Evolutionary conservation across 257 asterid genomes (phyloP), one percentile per base, ranked within the genome.

Genomic region (Handroanthus guayacan): DNA sequence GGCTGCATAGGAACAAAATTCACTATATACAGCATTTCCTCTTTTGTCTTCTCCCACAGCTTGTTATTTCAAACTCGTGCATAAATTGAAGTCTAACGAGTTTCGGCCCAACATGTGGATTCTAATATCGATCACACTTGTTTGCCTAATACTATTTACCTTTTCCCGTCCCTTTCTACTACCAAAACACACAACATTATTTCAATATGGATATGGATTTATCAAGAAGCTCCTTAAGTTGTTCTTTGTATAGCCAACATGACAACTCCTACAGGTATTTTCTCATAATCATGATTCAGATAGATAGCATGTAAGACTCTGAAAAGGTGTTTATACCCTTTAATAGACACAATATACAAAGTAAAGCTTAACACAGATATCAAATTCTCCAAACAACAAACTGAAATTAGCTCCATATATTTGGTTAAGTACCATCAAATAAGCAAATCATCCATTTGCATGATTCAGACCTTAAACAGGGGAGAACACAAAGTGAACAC

Each of bases 181-280:
- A 3, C 3, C 3, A 7, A 39, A 39, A 39, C 6, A 39, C 6
- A 7, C 6, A 44, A 44, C 0, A 44, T 44, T 5, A 6, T 3
- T 47, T 62, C 17, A 73, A 16, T 34, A 55, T 36, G 8, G 16
- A 56, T 16, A 71, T 18, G 45, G 7, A 8, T 57, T 55, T 5
- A 34, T 17, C 50, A 57, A 44, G 41, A 70, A 56, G 67, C 34
- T 58, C 57, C n/a, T 58, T 12, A 34, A 31, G 48, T 52, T 69
- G 43, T 38, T 38, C 3, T 3, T n/a, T 54, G 39, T 48, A 52
- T 14, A 16, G 13, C 17, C 13, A 52, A 57, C 67, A 43, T 18
- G 45, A 16, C 10, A 38, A 7, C 39, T 57, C 66, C 48, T 13
- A 14, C n/a, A 57, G 7, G 14, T 14, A 20, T 72, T 60, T 8